Conservation (phyloP, 345 rosid species). For the Angophora floribunda region DNA sequence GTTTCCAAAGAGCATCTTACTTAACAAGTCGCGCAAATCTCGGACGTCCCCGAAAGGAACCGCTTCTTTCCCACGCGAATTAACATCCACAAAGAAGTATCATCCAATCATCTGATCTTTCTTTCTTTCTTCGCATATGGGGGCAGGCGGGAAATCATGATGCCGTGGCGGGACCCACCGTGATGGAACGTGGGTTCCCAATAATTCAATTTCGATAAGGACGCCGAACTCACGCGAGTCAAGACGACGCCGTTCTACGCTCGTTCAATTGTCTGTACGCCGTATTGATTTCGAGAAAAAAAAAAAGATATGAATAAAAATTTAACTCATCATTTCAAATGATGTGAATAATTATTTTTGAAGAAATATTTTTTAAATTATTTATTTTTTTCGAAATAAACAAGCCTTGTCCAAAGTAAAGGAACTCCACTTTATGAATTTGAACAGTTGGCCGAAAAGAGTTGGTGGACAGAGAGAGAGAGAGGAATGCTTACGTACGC, state of each 20-base stretch:
- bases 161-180: neutral
- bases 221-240: neutral
- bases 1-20: neutral
- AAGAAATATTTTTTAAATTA: rapidly evolving
- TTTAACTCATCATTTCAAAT: too few species aligned
- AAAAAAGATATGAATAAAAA: too few species aligned
- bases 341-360: too few species aligned
- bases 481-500: too few species aligned
- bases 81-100: neutral
- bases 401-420: too few species aligned
- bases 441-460: rapidly evolving
- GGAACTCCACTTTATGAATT: neutral
- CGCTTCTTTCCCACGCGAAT: neutral
- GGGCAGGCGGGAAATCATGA: neutral
- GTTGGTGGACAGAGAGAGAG: neutral
- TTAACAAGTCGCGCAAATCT: neutral
- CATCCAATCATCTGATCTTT: neutral
- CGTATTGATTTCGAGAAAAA: rapidly evolving
- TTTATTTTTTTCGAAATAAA: too few species aligned
- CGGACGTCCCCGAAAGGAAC: neutral
- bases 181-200: neutral
- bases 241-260: rapidly evolving
- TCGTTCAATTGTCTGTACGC: too few species aligned
- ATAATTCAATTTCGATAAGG: neutral
- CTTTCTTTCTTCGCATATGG: neutral